Conservation (phyloP, 108 stramenopile species). For the Skeletonema potamos region DNA sequence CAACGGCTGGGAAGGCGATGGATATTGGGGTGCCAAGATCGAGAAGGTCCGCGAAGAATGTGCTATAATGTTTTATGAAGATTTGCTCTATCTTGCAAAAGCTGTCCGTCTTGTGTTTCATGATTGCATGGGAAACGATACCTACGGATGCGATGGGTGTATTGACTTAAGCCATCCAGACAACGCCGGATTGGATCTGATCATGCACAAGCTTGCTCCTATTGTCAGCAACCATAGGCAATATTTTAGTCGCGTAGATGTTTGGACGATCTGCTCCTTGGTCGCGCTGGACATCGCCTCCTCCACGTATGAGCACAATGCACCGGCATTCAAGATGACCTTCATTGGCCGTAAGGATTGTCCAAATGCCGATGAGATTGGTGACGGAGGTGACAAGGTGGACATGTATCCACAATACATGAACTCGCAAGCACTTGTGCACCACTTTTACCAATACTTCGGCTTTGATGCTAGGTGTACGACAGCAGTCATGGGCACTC, state of each 20-base stretch:
- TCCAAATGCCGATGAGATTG: conserved; percentile 18
- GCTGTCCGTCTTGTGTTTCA: conserved; percentile 55
- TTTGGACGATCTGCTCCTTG: conserved; percentile 54
- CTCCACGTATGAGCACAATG: conserved; percentile 6
- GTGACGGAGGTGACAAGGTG: conserved; percentile 28
- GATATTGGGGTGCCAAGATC: conserved; percentile 14
- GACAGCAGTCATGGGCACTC: conserved; percentile 66
- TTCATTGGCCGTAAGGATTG: conserved; percentile 34
- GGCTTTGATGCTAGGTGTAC: conserved; percentile 44
- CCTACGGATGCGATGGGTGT: conserved; percentile 57
- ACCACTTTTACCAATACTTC: conserved; percentile 50
- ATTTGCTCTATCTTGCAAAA: conserved; percentile 18
- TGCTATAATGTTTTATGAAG: not conserved
- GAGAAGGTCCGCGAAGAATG: conserved; percentile 9
- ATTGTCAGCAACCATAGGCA: conserved; percentile 31
- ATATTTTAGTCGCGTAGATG: conserved; percentile 46
- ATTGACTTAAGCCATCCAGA: conserved; percentile 52
- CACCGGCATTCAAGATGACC: conserved; percentile 31
- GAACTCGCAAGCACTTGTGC: conserved; percentile 20
- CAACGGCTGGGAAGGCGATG: conserved; percentile 13
- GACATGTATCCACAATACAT: conserved; percentile 15
- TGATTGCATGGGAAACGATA: conserved; percentile 48
- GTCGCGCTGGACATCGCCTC: conserved; percentile 40
- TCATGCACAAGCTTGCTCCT: conserved; percentile 42
- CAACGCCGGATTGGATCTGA: conserved; percentile 41